These are phyloP conservation scores for Suillus plorans DNA, from an alignment of 768 basidiomycete genomes.

Conservation along the genomic window DNA sequence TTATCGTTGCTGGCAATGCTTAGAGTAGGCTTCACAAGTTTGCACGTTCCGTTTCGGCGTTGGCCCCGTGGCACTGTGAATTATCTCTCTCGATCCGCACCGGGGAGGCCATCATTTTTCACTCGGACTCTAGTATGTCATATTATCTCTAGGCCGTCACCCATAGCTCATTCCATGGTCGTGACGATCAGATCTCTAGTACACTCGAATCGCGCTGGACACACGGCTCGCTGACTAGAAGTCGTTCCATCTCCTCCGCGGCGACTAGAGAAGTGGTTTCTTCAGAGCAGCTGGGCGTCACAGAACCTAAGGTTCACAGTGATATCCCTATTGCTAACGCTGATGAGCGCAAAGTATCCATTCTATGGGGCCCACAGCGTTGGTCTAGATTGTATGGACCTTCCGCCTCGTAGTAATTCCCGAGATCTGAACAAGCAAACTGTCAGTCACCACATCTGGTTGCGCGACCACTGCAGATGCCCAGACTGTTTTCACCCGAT, in stretches of 20 bases:
- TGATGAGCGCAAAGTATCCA: constrained; percentile 59
- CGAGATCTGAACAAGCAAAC: constrained; percentile 1
- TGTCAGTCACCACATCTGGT: constrained; percentile 83
- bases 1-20: not conserved
- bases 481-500: constrained; percentile 79
- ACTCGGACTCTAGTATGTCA: not conserved
- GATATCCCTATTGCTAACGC: constrained; percentile 54
- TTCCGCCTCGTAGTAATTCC: not conserved
- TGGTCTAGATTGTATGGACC: constrained; percentile 77
- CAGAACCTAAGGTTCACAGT: constrained; percentile 12
- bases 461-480: constrained; percentile 92
- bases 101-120: not conserved
- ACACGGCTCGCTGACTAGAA: not conserved
- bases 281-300: constrained; percentile 30
- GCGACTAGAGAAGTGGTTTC: constrained; percentile 11
- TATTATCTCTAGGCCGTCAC: not conserved
- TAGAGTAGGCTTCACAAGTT: not conserved
- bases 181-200: not conserved
- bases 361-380: constrained; percentile 70
- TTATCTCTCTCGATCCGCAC: not conserved
- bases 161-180: not conserved
- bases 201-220: not conserved
- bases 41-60: not conserved
- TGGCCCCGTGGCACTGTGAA: not conserved
- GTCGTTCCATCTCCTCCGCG: constrained; percentile 1